phyloP scores from a whole-genome alignment of 2,329 filamentous ascomycete genomes.

The Metarhizium rileyi region DNA sequence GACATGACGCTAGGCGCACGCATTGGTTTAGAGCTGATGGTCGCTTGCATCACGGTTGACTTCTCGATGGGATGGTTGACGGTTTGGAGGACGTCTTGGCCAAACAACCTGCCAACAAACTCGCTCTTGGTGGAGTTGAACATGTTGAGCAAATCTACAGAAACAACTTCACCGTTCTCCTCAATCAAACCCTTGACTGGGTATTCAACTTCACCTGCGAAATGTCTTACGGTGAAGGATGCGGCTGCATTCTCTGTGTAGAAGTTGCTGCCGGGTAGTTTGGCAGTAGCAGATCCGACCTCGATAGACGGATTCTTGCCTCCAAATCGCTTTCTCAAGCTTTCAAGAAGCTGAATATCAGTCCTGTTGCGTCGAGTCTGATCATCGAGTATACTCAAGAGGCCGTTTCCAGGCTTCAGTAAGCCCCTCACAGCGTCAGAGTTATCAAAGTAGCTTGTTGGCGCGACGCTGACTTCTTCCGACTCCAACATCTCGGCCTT shows the following conservation, averaged over 20 bases:
- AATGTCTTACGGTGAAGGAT: conserved; percentile 86
- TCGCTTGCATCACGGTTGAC: conserved; percentile 86
- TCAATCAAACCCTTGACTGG: conserved; percentile 78
- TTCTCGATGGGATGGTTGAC: conserved; percentile 88
- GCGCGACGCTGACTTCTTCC: conserved; percentile 81
- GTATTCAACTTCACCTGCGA: conserved; percentile 94
- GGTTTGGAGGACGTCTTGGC: conserved; percentile 89
- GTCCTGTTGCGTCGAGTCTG: conserved; percentile 84
- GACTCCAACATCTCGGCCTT: conserved; percentile 89
- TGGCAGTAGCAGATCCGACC: conserved; percentile 63
- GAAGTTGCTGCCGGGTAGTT: conserved; percentile 83
- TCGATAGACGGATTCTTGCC: conserved; percentile 87
- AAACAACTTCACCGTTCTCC: conserved; percentile 93
- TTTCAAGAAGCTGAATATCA: conserved; percentile 84
- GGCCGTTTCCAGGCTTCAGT: conserved; percentile 83
- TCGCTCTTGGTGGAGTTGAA: conserved; percentile 80
- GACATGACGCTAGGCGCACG: conserved; percentile 89
- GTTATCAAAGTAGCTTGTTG: conserved; percentile 97
- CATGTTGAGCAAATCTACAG: conserved; percentile 89
- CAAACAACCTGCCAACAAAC: conserved; percentile 84
- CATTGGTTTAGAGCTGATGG: conserved; percentile 89
- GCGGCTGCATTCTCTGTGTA: conserved; percentile 70
- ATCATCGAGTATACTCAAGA: conserved; percentile 91
- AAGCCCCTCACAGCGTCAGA: conserved; percentile 87
- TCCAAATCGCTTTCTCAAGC: conserved; percentile 84